phyloP scores from a whole-genome alignment of 345 rosid genomes.

The Streptanthus diversifolius region DNA sequence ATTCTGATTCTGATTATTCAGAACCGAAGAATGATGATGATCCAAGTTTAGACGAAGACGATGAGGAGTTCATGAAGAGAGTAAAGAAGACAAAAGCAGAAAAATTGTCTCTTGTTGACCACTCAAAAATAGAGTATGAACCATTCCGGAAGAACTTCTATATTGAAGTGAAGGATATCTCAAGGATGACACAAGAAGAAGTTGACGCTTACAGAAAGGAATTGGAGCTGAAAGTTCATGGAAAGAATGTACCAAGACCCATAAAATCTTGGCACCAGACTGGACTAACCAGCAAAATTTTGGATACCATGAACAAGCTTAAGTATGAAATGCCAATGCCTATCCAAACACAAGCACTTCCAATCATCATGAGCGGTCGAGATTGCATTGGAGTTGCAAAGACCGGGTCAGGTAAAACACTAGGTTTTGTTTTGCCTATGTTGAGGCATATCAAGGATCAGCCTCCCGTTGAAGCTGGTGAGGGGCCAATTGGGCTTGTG shows the following conservation, averaged over 20 bases:
- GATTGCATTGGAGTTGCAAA: slow-evolving; percentile 98
- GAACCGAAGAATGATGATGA: slow-evolving; percentile 62
- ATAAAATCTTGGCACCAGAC: slow-evolving; percentile 94
- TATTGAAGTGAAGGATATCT: slow-evolving; percentile 85
- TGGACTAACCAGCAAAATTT: slow-evolving; percentile 74
- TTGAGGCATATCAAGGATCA: slow-evolving; percentile 98
- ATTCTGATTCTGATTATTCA: slow-evolving; percentile 78
- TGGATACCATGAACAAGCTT: slow-evolving; percentile 87
- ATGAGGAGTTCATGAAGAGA: slow-evolving; percentile 96
- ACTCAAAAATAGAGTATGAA: slow-evolving; percentile 79
- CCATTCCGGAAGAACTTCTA: slow-evolving; percentile 83
- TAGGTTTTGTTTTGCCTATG: slow-evolving; percentile 97
- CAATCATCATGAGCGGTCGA: slow-evolving; percentile 91
- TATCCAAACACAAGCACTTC: slow-evolving; percentile 95
- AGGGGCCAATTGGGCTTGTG: slow-evolving; percentile 90
- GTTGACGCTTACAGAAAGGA: slow-evolving; percentile 73
- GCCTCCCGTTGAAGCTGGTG: slow-evolving; percentile 91
- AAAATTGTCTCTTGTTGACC: slow-evolving; percentile 85
- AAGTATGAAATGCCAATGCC: slow-evolving; percentile 93
- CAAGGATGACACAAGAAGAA: slow-evolving; percentile 79
- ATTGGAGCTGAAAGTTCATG: slow-evolving; percentile 87
- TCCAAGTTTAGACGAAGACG: slow-evolving; percentile 76
- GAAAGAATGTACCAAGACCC: slow-evolving; percentile 92
- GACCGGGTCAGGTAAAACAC: slow-evolving; percentile 96
- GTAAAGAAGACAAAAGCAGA: slow-evolving; percentile 98